Evolutionary conservation across 345 rosid species (phyloP), one percentile per base, ranked within the genome.

Genomic region (Syzygium aromaticum): DNA sequence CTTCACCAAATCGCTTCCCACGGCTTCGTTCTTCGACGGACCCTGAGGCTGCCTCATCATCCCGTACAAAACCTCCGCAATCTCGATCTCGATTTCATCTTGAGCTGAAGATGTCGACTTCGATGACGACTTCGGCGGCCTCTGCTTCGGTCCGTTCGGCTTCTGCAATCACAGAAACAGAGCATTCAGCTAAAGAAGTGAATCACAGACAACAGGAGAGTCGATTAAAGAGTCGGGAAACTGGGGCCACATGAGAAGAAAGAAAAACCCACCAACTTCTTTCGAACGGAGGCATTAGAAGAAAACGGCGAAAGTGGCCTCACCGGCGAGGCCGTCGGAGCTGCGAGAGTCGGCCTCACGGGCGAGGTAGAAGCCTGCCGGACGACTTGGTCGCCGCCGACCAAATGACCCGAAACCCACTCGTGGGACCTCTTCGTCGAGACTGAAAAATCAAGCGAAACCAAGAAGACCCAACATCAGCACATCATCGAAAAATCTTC

Each of bases 81-180:
- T 96, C 96, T 98, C 99, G 89, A 98, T 94, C 95, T 98, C 99
- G 89, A 96, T 96, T 91, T 98, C 99, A 57, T 98, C 99, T 86
- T 96, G 99, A 61, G 94, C 94, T 21, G 98, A 92, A 27, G 97
- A 90, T 4, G 93, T 57, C 11, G 95, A 87, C 89, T 94, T 95
- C 33, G 97, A 87, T 2, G 95, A 92, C 25, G 98, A 93, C 86
- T 95, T 98, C 1, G 98, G 99, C n/a, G 95, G 93, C 88, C 94
- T 93, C 84, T 92, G 98, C 90, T 98, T 98, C 7, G 93, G 89
- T 49, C 98, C 99, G 54, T 89, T 94, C 19, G 95, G 89, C 95
- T 95, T 94, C 96, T 95, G 87, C 90, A 89, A 78, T 86, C 54
- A 61, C 77, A 57, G 57, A 88, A 84, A 52, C 43, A 46, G 57